These are phyloP conservation scores for Neotropicomus parvogracilis DNA, from an alignment of 1,284 basidiomycete genomes.

Conservation along the genomic window DNA sequence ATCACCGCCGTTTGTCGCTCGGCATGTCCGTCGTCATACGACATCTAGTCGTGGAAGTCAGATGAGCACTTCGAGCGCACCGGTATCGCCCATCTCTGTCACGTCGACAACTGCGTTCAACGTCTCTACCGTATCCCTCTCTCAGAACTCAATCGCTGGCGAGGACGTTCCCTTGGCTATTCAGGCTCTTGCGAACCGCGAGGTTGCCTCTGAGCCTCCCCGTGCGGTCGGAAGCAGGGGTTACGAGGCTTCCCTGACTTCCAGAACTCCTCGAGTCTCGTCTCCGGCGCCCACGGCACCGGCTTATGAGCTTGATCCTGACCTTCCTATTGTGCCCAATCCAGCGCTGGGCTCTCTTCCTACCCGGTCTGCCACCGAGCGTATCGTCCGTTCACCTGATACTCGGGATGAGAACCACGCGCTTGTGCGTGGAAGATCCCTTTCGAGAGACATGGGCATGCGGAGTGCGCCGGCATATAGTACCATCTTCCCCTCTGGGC, in stretches of 20 bases:
- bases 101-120: slow-evolving; percentile 29
- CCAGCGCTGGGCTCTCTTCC: slow-evolving; percentile 18
- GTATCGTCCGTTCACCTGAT: slow-evolving; percentile 29
- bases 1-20: slow-evolving; percentile 32
- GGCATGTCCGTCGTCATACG: slow-evolving; percentile 34
- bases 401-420: slow-evolving; percentile 29
- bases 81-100: slow-evolving; percentile 31
- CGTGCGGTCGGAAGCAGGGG: slow-evolving; percentile 11
- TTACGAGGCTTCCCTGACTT: slow-evolving; percentile 18
- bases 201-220: slow-evolving; percentile 25
- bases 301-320: slow-evolving; percentile 30
- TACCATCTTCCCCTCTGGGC: slow-evolving; percentile 33
- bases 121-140: slow-evolving; percentile 18
- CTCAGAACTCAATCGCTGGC: slow-evolving; percentile 14
- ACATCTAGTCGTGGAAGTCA: slow-evolving; percentile 33
- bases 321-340: slow-evolving; percentile 26
- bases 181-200: slow-evolving; percentile 18
- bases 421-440: slow-evolving; percentile 31
- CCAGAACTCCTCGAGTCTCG: slow-evolving; percentile 25
- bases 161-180: slow-evolving; percentile 19
- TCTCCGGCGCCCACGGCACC: slow-evolving; percentile 19
- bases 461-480: slow-evolving; percentile 36
- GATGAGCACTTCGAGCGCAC: slow-evolving; percentile 31
- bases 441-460: slow-evolving; percentile 31
- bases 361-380: slow-evolving; percentile 31